phyloP scores from a whole-genome alignment of 257 asterid genomes.

The Solanum chilense region DNA sequence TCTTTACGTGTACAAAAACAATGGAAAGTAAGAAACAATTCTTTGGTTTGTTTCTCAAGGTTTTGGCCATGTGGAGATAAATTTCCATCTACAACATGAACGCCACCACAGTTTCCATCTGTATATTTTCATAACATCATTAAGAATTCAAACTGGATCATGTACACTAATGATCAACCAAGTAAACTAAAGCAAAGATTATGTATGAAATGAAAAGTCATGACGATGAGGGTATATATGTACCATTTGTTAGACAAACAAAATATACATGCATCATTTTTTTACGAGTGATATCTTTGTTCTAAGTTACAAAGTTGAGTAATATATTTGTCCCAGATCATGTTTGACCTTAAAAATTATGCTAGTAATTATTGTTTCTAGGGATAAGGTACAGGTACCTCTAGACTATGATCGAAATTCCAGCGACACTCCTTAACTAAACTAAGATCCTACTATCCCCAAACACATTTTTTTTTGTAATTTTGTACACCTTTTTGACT shows the following conservation, averaged over 20 bases:
- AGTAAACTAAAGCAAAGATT: neutral
- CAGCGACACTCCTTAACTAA: neutral
- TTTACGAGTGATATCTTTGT: neutral
- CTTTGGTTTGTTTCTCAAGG: conserved; percentile 43
- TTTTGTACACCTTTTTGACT: neutral
- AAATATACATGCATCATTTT: neutral
- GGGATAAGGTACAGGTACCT: neutral
- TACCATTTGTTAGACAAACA: neutral
- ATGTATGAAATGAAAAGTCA: neutral
- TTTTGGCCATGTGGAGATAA: conserved; percentile 15
- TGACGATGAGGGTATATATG: neutral
- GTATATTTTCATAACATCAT: conserved; percentile 7
- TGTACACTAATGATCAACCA: neutral
- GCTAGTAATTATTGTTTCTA: neutral
- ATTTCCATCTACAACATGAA: conserved; percentile 17
- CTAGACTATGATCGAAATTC: neutral
- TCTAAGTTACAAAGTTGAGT: neutral
- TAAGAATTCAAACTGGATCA: neutral
- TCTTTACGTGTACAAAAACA: conserved; percentile 80
- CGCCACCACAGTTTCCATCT: conserved; percentile 25
- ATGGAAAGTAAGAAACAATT: conserved; percentile 57
- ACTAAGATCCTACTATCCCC: neutral
- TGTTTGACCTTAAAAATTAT: neutral
- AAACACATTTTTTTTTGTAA: neutral
- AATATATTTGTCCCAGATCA: neutral